Base-by-base conservation (phyloP, 176 grass and related monocot genomes). In the Ensete ventricosum region DNA sequence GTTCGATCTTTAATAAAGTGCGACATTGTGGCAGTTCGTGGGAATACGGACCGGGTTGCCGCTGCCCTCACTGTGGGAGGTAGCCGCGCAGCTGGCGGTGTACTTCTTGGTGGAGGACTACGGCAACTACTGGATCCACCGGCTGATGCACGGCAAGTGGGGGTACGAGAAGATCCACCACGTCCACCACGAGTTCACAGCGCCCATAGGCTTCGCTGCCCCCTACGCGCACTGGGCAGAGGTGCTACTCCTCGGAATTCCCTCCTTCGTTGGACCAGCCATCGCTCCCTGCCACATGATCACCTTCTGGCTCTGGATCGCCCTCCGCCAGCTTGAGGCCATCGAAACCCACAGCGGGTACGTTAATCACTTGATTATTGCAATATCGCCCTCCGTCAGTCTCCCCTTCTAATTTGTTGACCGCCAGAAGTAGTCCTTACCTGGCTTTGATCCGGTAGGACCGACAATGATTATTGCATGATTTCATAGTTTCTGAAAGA, bases 81-180 rank as follows among this genome's bases (percentile, higher is more conserved):
- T 93, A 5, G 87, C 8, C 0, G 83, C 77, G 11, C 91, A 96
- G 73, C 81, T 96, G 67, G 66, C 74, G 11, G 91, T 96, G 54
- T 98, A 98, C 77, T 87, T 98, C 82, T 80, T 98, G 78, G 80
- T 91, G 19, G 94, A 98, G 88, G 94, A 93, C 78, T 98, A 91
- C 55, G 84, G 83, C 29, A 98, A 93, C 76, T 98, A 98, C 75
- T 98, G 94, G 94, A 77, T 98, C 77, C 94, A 98, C 25, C 76
- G 94, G 20, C 80, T 93, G 75, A 78, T 98, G 51, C 94, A 98
- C 5, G 82, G 88, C 29, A 85, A 87, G 23, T 98, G 94, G 94
- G 94, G 88, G 13, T 98, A 96, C 29, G 83, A 96, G 68, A 96
- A 88, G 77, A 88, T 96, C 73, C 91, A 94, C 83, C 64, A 72